These are phyloP conservation scores for Xylariaceae sp. DNA, from an alignment of 2,329 filamentous ascomycete genomes.

Conservation along the genomic window DNA sequence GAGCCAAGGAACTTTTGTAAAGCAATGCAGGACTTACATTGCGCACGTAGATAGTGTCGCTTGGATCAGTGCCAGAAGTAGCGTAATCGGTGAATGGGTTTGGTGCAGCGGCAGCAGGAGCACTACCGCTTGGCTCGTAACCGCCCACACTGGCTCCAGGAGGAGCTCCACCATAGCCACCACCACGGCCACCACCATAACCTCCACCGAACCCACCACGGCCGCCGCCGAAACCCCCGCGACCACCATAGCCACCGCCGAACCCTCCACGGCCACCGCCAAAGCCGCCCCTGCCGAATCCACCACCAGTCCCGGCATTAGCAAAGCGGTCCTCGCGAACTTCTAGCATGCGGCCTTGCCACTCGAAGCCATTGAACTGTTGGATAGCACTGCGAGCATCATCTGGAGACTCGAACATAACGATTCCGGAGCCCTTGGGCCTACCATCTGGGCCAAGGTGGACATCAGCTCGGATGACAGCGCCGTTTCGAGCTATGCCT, in stretches of 20 bases:
- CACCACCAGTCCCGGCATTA: conserved; percentile 64
- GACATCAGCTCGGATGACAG: conserved; percentile 93
- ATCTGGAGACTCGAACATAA: conserved; percentile 93
- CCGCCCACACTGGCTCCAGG: conserved; percentile 20
- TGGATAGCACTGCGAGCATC: conserved; percentile 95
- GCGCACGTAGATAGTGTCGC: conserved; percentile 89
- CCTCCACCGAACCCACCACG: conserved; percentile 53
- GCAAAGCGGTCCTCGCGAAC: conserved; percentile 97
- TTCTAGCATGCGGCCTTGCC: conserved; percentile 92
- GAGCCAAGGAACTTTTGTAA: conserved; percentile 18
- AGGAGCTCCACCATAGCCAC: conserved; percentile 46
- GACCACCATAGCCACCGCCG: conserved; percentile 54
- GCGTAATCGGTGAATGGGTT: conserved; percentile 96
- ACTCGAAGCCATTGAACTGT: conserved; percentile 98
- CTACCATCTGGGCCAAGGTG: conserved; percentile 90
- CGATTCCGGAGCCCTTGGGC: conserved; percentile 95
- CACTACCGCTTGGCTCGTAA: conserved; percentile 24
- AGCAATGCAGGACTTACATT: conserved; percentile 72
- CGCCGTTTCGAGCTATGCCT: conserved; percentile 65
- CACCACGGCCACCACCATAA: conserved; percentile 51
- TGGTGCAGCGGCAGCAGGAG: conserved; percentile 62
- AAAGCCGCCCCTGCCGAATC: conserved; percentile 59
- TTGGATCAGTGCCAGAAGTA: conserved; percentile 82
- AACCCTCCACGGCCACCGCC: conserved; percentile 57
- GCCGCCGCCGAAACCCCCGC: conserved; percentile 53